Evolutionary conservation across 176 grass and related monocot genomes (phyloP), one percentile per base, ranked within the genome.

Genomic region (Hsuehochloa calcarea): DNA sequence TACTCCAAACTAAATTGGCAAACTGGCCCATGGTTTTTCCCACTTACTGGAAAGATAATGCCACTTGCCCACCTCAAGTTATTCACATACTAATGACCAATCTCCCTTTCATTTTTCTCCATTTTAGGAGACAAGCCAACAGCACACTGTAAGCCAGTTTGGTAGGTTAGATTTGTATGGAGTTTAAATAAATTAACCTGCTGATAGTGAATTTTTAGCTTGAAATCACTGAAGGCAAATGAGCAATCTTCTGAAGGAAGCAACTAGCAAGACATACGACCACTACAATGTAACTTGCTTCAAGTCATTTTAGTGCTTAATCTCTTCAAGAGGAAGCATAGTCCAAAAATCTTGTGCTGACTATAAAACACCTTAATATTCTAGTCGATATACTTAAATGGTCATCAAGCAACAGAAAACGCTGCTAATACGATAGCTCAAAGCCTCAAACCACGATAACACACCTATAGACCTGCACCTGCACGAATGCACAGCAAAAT

Each of bases 291-390:
- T 44, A 66, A 66, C 10, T 80, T 80, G 43, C 61, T 37, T 16
- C 31, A 51, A 51, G 17, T 38, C 44, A 38, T 2, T 45, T 23
- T 68, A 38, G 3, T 51, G 43, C 8, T 69, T 17, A 66, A 81
- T 54, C 34, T 69, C 47, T 81, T 56, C 10, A 68, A 81, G 61
- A 70, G 8, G 22, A 55, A 65, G 56, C 39, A 74, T 10, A 39
- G 47, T 19, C 49, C 1, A 40, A 54, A 81, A 55, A 25, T 43
- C 11, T 70, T 38, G 43, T 12, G 14, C 25, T 68, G 63, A 80
- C 43, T 39, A 67, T 10, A 44, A 25, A 43, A 78, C 22, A 78
- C 19, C 17, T 49, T 34, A 80, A 80, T 35, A 80, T 78, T 78
- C 58, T 46, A 20, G 1, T 51, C 1, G 20, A 25, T 75, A 56